Evolutionary conservation across 73 alveolate genomes (phyloP), one percentile per base, ranked within the genome.

Genomic region (Strombidium stylifer): DNA sequence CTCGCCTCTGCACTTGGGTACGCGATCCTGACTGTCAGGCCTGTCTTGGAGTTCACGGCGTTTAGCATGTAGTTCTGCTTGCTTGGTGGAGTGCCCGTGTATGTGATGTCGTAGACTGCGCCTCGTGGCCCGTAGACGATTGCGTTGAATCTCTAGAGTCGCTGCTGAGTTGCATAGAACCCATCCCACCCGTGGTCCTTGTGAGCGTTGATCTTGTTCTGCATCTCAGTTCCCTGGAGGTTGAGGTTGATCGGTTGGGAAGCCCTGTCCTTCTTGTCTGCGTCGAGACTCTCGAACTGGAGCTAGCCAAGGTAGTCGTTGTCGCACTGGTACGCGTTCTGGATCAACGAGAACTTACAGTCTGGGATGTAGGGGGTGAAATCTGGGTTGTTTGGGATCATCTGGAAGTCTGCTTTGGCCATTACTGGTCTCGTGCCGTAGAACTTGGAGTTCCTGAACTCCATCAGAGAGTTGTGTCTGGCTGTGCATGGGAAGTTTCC

Each of bases 401-500:
- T n/a, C n/a, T n/a, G n/a, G n/a, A n/a, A n/a, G n/a, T n/a, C n/a
- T n/a, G n/a, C n/a, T n/a, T n/a, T n/a, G n/a, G n/a, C n/a, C n/a
- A n/a, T n/a, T n/a, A n/a, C n/a, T n/a, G n/a, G n/a, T n/a, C n/a
- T n/a, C n/a, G n/a, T n/a, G n/a, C n/a, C n/a, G n/a, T n/a, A n/a
- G n/a, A n/a, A n/a, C n/a, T n/a, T n/a, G n/a, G n/a, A n/a, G n/a
- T n/a, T n/a, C n/a, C n/a, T n/a, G n/a, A 59, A 59, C 24, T 59
- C 12, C 5, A 59, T 3, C 16, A 59, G 16, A 41, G 47, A 31
- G 30, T 59, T 59, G 18, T 23, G 21, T 0, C 81, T 78, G 8
- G 60, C 88, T 39, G 88, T 65, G 70, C 88, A 76, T 7, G 81
- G 76, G 52, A 45, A 76, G 18, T 48, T 32, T 15, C 82, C 88